Percentiles rank a stretch among this genome's conserved stretches.
phyloP scores from a whole-genome alignment of 441 rosid genomes.

The Isatis lusitanica region DNA sequence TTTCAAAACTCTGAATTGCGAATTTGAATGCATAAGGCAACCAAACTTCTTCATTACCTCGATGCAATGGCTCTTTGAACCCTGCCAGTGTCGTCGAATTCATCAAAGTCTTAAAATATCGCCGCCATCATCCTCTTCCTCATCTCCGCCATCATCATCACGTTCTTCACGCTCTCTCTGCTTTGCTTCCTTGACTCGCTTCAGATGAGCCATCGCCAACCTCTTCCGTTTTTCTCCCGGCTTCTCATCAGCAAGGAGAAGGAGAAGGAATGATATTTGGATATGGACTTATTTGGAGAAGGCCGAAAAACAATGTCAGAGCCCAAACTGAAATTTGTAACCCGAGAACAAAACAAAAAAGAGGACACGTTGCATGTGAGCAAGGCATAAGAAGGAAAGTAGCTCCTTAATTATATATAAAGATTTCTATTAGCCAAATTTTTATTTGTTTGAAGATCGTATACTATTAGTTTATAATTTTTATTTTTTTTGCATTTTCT shows the following conservation, averaged over 20 bases:
- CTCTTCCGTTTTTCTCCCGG: conserved; percentile 76
- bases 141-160: conserved; percentile 42
- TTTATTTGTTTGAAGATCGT: too few relatives aligned
- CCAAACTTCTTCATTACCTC: conserved; percentile 46
- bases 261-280: too few relatives aligned
- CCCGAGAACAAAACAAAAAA: too few relatives aligned
- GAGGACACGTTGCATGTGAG: too few relatives aligned
- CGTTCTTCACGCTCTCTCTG: conserved; percentile 47
- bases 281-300: too few relatives aligned
- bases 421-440: too few relatives aligned
- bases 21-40: neutral
- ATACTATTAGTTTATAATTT: too few relatives aligned
- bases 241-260: conserved; percentile 59
- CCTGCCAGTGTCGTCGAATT: conserved; percentile 85
- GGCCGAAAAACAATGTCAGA: too few relatives aligned
- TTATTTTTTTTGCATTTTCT: too few relatives aligned
- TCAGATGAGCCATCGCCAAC: conserved; percentile 54
- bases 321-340: too few relatives aligned
- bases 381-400: too few relatives aligned
- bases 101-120: conserved; percentile 60
- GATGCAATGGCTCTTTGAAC: conserved; percentile 68
- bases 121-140: conserved; percentile 53
- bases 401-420: too few relatives aligned
- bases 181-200: conserved; percentile 45
- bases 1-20: neutral